A percentile compares a stretch with the other conserved stretches of the same genome.
These are phyloP conservation scores for Penicillium fuscoglaucum DNA, from an alignment of 2,329 filamentous ascomycete species.

Conservation along the genomic window DNA sequence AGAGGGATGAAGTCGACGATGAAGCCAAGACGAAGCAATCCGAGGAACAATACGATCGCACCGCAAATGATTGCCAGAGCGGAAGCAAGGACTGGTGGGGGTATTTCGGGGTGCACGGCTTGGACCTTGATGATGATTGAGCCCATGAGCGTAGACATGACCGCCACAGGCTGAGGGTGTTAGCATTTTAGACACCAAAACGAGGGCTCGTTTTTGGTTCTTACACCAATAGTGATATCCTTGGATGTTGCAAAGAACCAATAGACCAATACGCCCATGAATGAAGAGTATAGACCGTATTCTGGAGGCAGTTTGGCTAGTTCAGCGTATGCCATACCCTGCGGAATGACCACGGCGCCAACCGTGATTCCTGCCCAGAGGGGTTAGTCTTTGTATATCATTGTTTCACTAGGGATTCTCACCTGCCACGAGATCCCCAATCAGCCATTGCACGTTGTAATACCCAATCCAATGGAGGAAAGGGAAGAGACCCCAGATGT, in stretches of 20 bases:
- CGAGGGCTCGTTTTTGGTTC: no score
- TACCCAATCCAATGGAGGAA: constrained; percentile 78
- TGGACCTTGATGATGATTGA: constrained; percentile 69
- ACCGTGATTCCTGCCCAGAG: constrained; percentile 54
- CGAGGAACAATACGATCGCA: constrained; percentile 71
- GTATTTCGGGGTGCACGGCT: constrained; percentile 54
- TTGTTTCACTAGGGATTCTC: not conserved
- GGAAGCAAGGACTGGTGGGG: constrained; percentile 67
- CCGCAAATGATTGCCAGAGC: constrained; percentile 76
- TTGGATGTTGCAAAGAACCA: constrained; percentile 97
- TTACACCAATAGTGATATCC: constrained; percentile 70
- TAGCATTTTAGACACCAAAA: no score
- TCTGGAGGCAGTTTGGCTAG: constrained; percentile 74
- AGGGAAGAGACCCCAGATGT: constrained; percentile 72
- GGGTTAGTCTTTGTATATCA: not conserved
- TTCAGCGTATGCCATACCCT: constrained; percentile 88
- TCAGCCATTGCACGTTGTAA: constrained; percentile 85
- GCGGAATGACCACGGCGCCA: constrained; percentile 78
- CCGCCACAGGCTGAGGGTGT: constrained; percentile 71
- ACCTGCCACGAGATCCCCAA: constrained; percentile 78
- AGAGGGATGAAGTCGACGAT: constrained; percentile 14
- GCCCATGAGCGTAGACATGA: constrained; percentile 85
- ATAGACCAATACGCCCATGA: constrained; percentile 88
- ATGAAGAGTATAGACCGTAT: constrained; percentile 88
- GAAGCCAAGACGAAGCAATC: constrained; percentile 68